Base-by-base conservation (phyloP, 169 alveolate genomes). In the Plasmodium yoelii region DNA sequence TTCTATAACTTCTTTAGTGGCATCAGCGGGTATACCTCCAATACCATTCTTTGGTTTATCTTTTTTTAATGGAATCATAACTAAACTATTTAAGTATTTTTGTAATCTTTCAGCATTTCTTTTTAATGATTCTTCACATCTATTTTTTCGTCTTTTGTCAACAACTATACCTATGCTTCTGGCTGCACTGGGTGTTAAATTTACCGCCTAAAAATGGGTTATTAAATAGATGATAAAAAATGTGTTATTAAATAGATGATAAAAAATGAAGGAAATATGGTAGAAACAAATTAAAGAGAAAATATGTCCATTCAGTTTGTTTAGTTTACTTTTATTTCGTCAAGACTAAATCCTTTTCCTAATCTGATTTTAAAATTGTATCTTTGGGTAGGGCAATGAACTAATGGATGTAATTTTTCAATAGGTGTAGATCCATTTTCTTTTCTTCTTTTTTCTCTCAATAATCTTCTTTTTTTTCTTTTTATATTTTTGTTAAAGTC, bases 321-420 rank as follows among this genome's bases (percentile, higher is more conserved):
- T 22, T 63, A 88, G 1, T 39, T 4, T 77, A 94, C 97, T 95
- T 97, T 97, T 88, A 99, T 95, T 95, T 99, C 99, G 88, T 97
- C 98, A 18, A 97, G 94, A 22, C 99, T 97, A 97, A 99, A 99
- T 60, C 99, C 99, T 84, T 99, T 94, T 86, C 99, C 99, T 65
- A 95, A 93, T 84, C 99, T 98, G 28, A 97, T 91, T 96, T 97
- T 98, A 93, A 94, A 92, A 96, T 98, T 98, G 97, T 99, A 98
- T 88, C 99, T 97, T 67, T 97, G 98, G 19, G 99, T 98, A 60
- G 98, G 99, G 70, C 98, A 97, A 75, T 95, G 98, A 46, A 98
- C 99, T 19, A 97, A 75, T 9, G 99, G 99, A 51, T 99, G 95
- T 86, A 98, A 95, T 92, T 94, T 94, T 68, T 97, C 98, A 55